Conservation (phyloP, 805 yeast species). For the Cyberlindnera bimundalis region DNA sequence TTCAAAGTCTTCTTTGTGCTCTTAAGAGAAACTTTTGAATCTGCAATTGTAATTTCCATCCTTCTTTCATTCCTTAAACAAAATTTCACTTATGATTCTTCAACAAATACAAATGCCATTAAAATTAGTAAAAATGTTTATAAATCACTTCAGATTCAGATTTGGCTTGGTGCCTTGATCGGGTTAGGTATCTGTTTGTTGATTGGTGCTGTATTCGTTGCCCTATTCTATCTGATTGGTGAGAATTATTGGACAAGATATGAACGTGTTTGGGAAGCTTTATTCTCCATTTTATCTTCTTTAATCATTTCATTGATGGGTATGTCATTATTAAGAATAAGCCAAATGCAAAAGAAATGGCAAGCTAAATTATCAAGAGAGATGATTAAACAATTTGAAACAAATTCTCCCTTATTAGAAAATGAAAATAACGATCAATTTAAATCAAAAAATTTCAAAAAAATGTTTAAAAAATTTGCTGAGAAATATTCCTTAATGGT, state of each 20-base stretch:
- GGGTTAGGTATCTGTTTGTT: conserved; percentile 70
- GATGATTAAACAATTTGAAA: conserved; percentile 33
- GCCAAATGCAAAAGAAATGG: conserved; percentile 84
- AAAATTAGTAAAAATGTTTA: conserved; percentile 36
- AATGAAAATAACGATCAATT: too few species aligned
- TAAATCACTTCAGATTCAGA: conserved; percentile 54
- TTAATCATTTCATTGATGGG: conserved; percentile 86
- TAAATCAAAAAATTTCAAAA: too few species aligned
- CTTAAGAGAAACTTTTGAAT: conserved; percentile 91
- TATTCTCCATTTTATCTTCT: conserved; percentile 75
- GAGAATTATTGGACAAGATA: conserved; percentile 83
- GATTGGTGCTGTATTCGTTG: conserved; percentile 70
- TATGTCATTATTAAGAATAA: conserved; percentile 72
- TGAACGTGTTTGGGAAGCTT: conserved; percentile 88
- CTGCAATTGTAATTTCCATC: conserved; percentile 87
- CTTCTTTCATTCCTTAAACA: conserved; percentile 88
- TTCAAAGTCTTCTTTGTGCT: conserved; percentile 76
- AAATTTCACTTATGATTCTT: conserved; percentile 51
- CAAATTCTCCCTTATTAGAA: too few species aligned
- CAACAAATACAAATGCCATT: conserved; percentile 10
- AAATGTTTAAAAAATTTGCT: conserved; percentile 17
- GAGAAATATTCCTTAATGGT: conserved; percentile 69
- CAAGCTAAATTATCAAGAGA: conserved; percentile 66
- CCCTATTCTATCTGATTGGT: conserved; percentile 74
- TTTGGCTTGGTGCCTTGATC: conserved; percentile 76